Evolutionary conservation across 1,139 yeast genomes (phyloP).

Genomic region (Pichia sp.): DNA sequence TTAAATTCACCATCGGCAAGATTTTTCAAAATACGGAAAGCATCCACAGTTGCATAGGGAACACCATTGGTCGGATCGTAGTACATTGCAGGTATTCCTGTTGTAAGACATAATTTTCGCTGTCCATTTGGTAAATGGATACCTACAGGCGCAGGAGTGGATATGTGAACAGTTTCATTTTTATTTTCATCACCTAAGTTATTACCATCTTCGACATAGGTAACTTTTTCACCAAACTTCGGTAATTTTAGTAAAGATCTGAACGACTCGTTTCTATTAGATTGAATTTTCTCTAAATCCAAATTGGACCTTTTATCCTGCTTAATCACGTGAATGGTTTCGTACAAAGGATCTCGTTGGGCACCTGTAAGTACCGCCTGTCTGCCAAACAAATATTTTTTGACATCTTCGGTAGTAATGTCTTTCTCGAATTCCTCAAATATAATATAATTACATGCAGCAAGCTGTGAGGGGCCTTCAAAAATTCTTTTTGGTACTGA

Average conservation of each 20-base stretch:
- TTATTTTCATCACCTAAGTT: slow-evolving; percentile 28
- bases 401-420: slow-evolving; percentile 30
- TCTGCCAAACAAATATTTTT: slow-evolving; percentile 48
- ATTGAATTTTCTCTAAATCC: slow-evolving; percentile 17
- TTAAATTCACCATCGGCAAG: slow-evolving; percentile 58
- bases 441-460: slow-evolving; percentile 41
- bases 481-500: slow-evolving; percentile 21
- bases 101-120: slow-evolving; percentile 64
- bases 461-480: slow-evolving; percentile 61
- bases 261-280: slow-evolving; percentile 31
- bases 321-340: slow-evolving; percentile 45
- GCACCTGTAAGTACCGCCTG: slow-evolving; percentile 47
- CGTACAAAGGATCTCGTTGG: slow-evolving; percentile 45
- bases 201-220: slow-evolving; percentile 26
- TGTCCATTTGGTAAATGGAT: slow-evolving; percentile 62
- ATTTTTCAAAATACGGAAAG: slow-evolving; percentile 60
- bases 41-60: slow-evolving; percentile 78
- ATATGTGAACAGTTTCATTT: slow-evolving; percentile 38
- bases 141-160: slow-evolving; percentile 68
- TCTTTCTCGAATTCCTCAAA: slow-evolving; percentile 37
- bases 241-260: slow-evolving; percentile 52
- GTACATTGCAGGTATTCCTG: slow-evolving; percentile 74
- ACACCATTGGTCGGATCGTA: slow-evolving; percentile 83
- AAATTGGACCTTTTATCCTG: slow-evolving; percentile 28
- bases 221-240: slow-evolving; percentile 51